phyloP scores from a whole-genome alignment of 1,139 yeast genomes.

The Protomyces arabidopsidicola region DNA sequence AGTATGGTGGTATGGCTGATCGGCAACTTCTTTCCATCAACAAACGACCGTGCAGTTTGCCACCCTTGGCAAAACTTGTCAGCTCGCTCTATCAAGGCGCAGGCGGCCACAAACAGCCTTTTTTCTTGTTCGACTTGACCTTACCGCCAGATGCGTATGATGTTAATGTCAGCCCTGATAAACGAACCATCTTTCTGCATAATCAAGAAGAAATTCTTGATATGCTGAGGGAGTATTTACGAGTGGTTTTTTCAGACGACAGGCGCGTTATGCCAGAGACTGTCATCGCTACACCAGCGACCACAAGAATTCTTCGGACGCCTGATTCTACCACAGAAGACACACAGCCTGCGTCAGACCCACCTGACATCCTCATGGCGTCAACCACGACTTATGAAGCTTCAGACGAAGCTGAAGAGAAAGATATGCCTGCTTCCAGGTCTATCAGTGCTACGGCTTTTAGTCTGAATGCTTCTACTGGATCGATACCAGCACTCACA shows the following conservation, averaged over 20 bases:
- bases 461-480: background rate
- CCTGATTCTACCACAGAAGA: background rate
- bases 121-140: conserved; percentile 57
- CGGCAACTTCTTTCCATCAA: conserved; percentile 73
- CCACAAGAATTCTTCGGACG: background rate
- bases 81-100: conserved; percentile 44
- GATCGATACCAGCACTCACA: background rate
- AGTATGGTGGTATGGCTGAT: conserved; percentile 47
- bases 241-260: conserved; percentile 32
- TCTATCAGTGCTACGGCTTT: background rate
- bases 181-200: conserved; percentile 64
- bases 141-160: conserved; percentile 55
- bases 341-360: background rate
- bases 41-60: conserved; percentile 63
- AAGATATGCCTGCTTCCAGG: background rate
- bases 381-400: background rate
- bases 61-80: conserved; percentile 50
- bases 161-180: conserved; percentile 88
- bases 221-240: conserved; percentile 38
- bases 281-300: background rate
- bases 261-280: conserved; percentile 5
- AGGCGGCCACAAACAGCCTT: conserved; percentile 70
- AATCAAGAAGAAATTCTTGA: conserved; percentile 58
- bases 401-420: background rate
- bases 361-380: background rate